Evolutionary conservation across 2,329 filamentous ascomycete species (phyloP), one percentile per base, ranked within the genome.

Genomic region (Colletotrichum salicis): DNA sequence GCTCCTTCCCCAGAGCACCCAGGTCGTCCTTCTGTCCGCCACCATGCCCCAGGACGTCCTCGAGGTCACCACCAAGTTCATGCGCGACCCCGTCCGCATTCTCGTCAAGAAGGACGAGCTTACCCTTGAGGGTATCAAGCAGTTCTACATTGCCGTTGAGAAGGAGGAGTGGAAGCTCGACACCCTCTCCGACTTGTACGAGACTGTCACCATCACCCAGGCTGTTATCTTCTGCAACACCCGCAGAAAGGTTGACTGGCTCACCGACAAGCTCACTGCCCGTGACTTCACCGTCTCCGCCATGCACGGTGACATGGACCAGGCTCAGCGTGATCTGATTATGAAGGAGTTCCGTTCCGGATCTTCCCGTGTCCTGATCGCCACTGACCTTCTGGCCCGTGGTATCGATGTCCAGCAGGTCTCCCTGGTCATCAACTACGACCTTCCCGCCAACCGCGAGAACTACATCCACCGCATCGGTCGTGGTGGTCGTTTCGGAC

Each of bases 211-310:
- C 83, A 99, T 98, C 82, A 99, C 96, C 79, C 96, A 99, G 86
- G 96, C 96, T 72, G 96, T 99, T 86, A 99, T 99, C 87, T 99
- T 99, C 94, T 99, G 96, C 92, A 99, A 99, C 92, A 99, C 96
- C 83, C 94, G 96, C 85, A 93, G 96, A 90, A 99, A 99, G 95
- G 96, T 99, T 81, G 96, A 99, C 89, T 99, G 96, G 96, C 93
- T 99, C 79, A 98, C 96, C 78, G 96, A 98, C 87, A 98, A 98
- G 92, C 95, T 99, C 84, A 97, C 94, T 80, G 93, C 94, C 80
- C 94, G 95, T 88, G 96, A 99, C 87, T 99, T 99, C 90, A 98
- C 96, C 75, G 96, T 99, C 84, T 98, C 96, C 51, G 95, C 96
- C 86, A 98, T 99, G 96, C 96, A 99, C 90, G 96, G 96, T 84